Conservation (phyloP, 305 asterid genomes). For the Nicotiana rustica region DNA sequence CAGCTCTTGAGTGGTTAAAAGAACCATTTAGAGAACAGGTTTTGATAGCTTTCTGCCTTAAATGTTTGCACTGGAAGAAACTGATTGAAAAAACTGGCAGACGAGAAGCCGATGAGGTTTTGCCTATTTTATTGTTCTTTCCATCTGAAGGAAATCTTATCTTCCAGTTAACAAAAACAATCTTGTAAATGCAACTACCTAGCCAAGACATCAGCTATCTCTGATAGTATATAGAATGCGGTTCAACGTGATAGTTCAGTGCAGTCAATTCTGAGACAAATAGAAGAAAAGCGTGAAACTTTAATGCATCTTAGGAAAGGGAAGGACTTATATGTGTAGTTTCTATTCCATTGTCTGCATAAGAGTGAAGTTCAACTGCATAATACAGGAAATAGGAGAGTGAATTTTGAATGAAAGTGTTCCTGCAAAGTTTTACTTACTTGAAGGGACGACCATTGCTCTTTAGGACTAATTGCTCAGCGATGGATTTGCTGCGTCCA, state of each 20-base stretch:
- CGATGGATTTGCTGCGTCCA: slow-evolving; percentile 90
- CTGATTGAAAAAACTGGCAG: neutral
- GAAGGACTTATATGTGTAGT: neutral
- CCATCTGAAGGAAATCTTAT: slow-evolving; percentile 13
- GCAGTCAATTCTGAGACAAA: slow-evolving; percentile 4
- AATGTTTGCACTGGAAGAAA: neutral
- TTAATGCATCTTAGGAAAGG: neutral
- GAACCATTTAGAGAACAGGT: neutral
- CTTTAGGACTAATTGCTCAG: slow-evolving; percentile 90
- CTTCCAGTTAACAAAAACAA: neutral
- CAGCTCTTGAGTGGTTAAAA: neutral
- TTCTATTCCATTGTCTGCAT: neutral
- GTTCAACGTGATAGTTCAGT: neutral
- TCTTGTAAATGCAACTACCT: slow-evolving; percentile 6
- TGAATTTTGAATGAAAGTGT: neutral
- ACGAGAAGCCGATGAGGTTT: neutral
- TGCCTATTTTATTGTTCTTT: neutral
- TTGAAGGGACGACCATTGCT: slow-evolving; percentile 77
- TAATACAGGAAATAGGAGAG: neutral
- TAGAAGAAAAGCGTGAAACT: neutral
- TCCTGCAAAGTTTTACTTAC: slow-evolving; percentile 51
- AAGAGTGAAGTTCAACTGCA: neutral
- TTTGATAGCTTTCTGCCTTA: neutral
- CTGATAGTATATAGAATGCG: neutral
- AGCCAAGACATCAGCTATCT: neutral